These are phyloP conservation scores for Aureobasidium sp. DNA, from an alignment of 2,329 filamentous ascomycete genomes.

Conservation along the genomic window DNA sequence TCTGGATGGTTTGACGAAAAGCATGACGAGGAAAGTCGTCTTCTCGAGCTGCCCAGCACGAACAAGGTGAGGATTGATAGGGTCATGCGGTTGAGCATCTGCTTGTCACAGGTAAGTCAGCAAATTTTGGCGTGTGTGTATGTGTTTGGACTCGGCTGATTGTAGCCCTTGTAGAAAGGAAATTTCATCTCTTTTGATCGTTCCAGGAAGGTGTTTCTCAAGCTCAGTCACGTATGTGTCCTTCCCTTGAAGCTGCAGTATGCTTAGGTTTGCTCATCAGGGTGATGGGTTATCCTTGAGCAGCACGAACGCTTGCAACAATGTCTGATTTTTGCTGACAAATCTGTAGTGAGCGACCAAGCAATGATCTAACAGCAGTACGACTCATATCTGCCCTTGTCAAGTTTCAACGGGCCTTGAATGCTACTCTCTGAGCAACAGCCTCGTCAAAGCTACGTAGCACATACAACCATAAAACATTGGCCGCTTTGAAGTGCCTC, in stretches of 20 bases:
- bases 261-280: not conserved
- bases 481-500: not conserved
- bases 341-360: not conserved
- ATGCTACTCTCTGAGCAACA: not conserved
- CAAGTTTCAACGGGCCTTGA: not conserved
- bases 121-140: not conserved
- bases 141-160: not conserved
- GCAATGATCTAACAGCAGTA: not conserved
- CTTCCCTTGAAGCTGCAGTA: not conserved
- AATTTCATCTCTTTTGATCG: slow-evolving; percentile 19
- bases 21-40: slow-evolving; percentile 59
- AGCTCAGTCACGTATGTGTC: not conserved
- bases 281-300: not conserved
- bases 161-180: slow-evolving; percentile 1
- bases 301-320: not conserved
- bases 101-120: slow-evolving; percentile 14
- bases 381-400: not conserved
- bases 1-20: slow-evolving; percentile 51
- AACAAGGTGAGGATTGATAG: slow-evolving; percentile 48
- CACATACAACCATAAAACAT: not conserved
- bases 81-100: slow-evolving; percentile 22
- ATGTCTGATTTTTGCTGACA: not conserved
- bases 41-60: slow-evolving; percentile 53
- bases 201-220: not conserved
- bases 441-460: not conserved